These are phyloP conservation scores for Nicotiana rustica DNA, from an alignment of 305 asterid species.

Conservation along the genomic window DNA sequence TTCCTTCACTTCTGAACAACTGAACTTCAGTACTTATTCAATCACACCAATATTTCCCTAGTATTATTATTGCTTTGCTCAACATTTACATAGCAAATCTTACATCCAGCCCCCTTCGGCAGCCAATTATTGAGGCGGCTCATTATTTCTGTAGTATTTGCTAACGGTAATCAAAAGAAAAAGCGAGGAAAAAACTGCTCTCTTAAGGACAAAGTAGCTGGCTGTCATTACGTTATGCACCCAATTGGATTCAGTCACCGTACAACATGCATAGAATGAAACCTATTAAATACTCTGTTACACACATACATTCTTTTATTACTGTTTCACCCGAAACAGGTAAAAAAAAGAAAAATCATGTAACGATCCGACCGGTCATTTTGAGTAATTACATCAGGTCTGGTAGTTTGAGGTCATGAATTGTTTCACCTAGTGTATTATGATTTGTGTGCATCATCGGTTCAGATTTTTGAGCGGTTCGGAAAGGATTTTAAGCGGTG, in stretches of 20 bases:
- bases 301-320: not conserved
- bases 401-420: too few relatives aligned
- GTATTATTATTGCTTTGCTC: not conserved
- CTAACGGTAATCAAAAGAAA: not conserved
- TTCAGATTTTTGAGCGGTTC: too few relatives aligned
- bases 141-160: not conserved
- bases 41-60: not conserved
- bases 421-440: too few relatives aligned
- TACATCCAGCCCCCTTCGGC: not conserved
- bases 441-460: too few relatives aligned
- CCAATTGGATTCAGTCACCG: not conserved
- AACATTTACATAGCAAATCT: not conserved
- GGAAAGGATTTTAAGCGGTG: too few relatives aligned
- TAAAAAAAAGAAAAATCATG: not conserved
- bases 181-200: not conserved
- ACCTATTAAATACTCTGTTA: too few relatives aligned
- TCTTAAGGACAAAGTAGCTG: not conserved
- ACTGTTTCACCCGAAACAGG: not conserved
- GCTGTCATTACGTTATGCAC: not conserved
- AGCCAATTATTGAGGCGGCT: slow-evolving; percentile 12
- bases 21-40: not conserved
- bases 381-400: too few relatives aligned
- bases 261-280: not conserved
- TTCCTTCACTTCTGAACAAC: not conserved
- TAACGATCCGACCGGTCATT: too few relatives aligned